Base-by-base conservation (phyloP, 2,329 filamentous ascomycete genomes). In the Stagonosporopsis cucurbitacearum region DNA sequence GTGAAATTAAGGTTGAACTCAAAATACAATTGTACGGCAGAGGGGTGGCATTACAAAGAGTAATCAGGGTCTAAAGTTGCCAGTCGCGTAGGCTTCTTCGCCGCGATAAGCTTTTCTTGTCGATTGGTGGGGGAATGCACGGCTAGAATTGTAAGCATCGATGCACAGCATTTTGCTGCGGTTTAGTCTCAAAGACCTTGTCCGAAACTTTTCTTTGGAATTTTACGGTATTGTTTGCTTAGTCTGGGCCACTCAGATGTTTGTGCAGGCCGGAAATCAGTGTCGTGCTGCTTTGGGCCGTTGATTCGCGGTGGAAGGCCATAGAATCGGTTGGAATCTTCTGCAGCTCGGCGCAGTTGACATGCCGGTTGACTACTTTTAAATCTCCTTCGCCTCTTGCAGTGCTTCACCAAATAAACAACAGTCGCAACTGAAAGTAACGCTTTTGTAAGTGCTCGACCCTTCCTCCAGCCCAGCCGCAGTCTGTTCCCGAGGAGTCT, bases 241-340 rank as follows among this genome's bases (percentile, higher is more conserved):
- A 30, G 45, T 23, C 28, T 30, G 20, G 22, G 37, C 35, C 17
- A 49, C 52, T 50, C 39, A 22, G 42, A 28, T n/a, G 56, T 58
- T 62, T 63, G 50, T 52, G 58, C 50, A 54, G 57, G 50, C 48
- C 36, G 44, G 41, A 30, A 43, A 37, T 19, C 42, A 41, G 17
- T 53, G 60, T 64, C 49, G 56, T 50, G 35, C 59, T 37, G 50
- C 37, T 59, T 66, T 57, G 69, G 67, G 72, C 67, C 60, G 65
- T 58, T 62, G 65, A 61, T 59, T 59, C 54, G 57, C 59, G 45
- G 63, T 73, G 63, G 72, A 75, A 75, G 45, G 54, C 50, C 61
- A 60, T 74, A 57, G 72, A 75, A 75, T 59, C 63, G 39, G 30
- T 66, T 65, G 60, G 71, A 75, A 74, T 57, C 63, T 75, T 73